Percentiles rank a stretch among this genome's conserved stretches.
Conservation (phyloP, 257 asterid genomes). For the Nicotiana attenuata region DNA sequence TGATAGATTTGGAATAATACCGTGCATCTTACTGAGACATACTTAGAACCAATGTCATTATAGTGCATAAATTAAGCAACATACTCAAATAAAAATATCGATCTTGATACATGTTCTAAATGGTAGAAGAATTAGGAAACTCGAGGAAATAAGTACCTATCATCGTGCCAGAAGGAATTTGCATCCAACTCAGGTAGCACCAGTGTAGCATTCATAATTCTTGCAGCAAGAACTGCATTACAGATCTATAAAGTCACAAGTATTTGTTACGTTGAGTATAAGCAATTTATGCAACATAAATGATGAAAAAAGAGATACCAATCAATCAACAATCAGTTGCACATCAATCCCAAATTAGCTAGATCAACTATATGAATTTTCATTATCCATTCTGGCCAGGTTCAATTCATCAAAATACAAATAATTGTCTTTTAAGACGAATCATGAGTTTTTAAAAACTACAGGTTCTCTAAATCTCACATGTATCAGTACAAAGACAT, state of each 20-base stretch:
- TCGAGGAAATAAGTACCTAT: conserved; percentile 47
- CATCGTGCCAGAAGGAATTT: conserved; percentile 96
- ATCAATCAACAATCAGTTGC: neutral
- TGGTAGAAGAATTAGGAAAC: conserved; percentile 6
- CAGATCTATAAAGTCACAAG: conserved; percentile 60
- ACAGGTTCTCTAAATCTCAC: neutral
- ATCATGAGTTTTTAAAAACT: neutral
- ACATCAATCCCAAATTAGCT: neutral
- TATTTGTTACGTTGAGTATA: conserved; percentile 24
- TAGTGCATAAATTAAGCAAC: neutral
- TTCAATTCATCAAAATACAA: neutral
- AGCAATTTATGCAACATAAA: conserved; percentile 15
- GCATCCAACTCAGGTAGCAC: conserved; percentile 98
- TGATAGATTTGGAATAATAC: neutral
- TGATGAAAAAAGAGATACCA: neutral
- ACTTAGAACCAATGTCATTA: neutral
- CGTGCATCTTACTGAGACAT: neutral
- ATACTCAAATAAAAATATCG: conserved; percentile 10
- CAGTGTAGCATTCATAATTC: conserved; percentile 94
- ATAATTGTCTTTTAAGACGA: neutral
- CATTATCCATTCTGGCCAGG: neutral
- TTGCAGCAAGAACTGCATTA: conserved; percentile 97
- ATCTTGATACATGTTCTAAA: neutral
- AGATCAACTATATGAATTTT: neutral
- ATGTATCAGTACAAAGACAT: neutral